Evolutionary conservation across 2,329 filamentous ascomycete genomes (phyloP), one percentile per base, ranked within the genome.

Genomic region (Pseudopyricularia cyperi): DNA sequence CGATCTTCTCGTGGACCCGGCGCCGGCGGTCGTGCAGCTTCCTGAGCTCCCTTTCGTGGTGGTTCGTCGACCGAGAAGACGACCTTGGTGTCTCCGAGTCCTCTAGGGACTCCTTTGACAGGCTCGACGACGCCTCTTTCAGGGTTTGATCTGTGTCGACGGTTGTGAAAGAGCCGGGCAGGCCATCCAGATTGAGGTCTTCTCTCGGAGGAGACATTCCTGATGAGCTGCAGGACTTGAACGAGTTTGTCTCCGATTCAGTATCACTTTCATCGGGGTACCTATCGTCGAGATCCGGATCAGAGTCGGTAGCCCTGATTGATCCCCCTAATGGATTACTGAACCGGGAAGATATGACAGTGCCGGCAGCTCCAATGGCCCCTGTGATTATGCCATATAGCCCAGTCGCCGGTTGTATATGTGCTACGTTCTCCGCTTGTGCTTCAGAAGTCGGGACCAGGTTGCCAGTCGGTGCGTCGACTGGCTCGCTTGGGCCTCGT

Each of bases 1-100:
- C 70, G 7, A 83, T 68, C 59, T 82, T 83, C 19, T 80, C 76
- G 39, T 85, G 77, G 0, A 87, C 69, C 58, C 82, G 82, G 48
- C 68, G 71, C 8, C 77, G 77, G 53, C 77, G 77, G 15, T 79
- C 73, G 47, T 80, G 71, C 8, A 87, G 73, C 60, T 82, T 85
- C 54, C 71, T 69, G 3, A 89, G 72, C 57, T 87, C 81, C 59
- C 81, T 83, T 28, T 85, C 81, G 55, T 79, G 70, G 19, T 69
- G 66, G 11, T 67, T 58, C 1, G 57, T 53, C 2, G 57, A 61
- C 47, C 52, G 63, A 37, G 57, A 62, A 19, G 39, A 11, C 12
- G 24, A 15, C 39, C 19, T 24, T 53, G 55, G 53, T 47, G 22
- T 39, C 19, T 37, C 15, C 33, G 44, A 42, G 11, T 19, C 59